Conservation (phyloP, 2,329 filamentous ascomycete species). For the Aspergillus spinulosporus region DNA sequence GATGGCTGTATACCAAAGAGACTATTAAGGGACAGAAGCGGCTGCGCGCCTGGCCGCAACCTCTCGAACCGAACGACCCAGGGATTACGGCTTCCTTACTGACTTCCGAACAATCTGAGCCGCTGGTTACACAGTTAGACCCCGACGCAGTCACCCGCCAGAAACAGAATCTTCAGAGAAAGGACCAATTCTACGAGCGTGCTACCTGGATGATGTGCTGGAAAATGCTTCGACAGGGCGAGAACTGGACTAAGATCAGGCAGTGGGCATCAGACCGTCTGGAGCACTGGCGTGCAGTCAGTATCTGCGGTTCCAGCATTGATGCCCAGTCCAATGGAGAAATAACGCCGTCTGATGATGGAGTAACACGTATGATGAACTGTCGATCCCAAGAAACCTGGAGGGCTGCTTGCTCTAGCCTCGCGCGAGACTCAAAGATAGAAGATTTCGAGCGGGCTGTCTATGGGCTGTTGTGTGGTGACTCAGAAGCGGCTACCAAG, state of each 20-base stretch:
- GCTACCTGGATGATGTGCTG: constrained; percentile 94
- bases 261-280: constrained; percentile 85
- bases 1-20: constrained; percentile 88
- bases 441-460: constrained; percentile 84
- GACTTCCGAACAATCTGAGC: constrained; percentile 60
- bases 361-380: constrained; percentile 46
- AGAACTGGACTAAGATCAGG: constrained; percentile 68
- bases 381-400: constrained; percentile 40
- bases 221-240: constrained; percentile 86
- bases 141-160: constrained; percentile 87
- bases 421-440: constrained; percentile 63
- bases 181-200: constrained; percentile 85
- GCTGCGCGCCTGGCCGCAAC: constrained; percentile 65
- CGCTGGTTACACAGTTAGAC: constrained; percentile 82
- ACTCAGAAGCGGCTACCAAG: constrained; percentile 72
- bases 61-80: constrained; percentile 63
- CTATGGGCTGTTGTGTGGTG: constrained; percentile 85
- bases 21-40: constrained; percentile 89
- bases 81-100: constrained; percentile 58
- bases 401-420: constrained; percentile 40
- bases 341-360: constrained; percentile 36
- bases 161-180: constrained; percentile 69
- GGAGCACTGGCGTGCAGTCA: constrained; percentile 85
- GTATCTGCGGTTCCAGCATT: constrained; percentile 64
- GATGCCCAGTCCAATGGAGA: constrained; percentile 30